Evolutionary conservation across 768 basidiomycete genomes (phyloP).

Genomic region (Tulasnella sp.): DNA sequence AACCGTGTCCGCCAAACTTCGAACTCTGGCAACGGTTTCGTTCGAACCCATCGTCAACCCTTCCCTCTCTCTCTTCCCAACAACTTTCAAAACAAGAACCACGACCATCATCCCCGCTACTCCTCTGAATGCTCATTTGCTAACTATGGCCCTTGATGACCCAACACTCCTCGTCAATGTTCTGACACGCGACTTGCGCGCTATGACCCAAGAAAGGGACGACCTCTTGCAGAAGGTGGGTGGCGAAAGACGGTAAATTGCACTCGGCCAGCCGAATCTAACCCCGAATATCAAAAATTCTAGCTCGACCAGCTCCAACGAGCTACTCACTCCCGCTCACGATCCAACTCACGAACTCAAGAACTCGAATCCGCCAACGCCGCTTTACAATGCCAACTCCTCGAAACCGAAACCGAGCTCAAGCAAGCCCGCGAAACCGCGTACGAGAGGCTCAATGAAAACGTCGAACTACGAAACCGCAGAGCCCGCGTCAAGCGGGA

Average conservation of each 20-base stretch:
- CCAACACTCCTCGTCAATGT: constrained; percentile 22
- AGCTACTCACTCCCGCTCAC: too few species aligned
- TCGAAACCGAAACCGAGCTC: constrained; percentile 16
- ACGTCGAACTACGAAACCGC: constrained; percentile 11
- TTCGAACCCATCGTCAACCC: not conserved
- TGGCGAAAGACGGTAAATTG: not conserved
- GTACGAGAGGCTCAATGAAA: constrained; percentile 8
- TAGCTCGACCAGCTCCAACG: not conserved
- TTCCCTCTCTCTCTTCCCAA: not conserved
- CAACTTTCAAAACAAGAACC: not conserved
- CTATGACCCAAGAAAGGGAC: constrained; percentile 15
- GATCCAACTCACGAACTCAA: not conserved
- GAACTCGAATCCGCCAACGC: constrained; percentile 16
- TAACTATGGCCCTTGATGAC: constrained; percentile 22
- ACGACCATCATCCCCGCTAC: not conserved
- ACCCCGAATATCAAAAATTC: not conserved
- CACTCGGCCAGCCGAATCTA: not conserved
- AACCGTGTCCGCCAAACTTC: not conserved
- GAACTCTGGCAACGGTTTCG: not conserved
- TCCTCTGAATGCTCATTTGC: not conserved
- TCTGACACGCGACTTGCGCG: constrained; percentile 11
- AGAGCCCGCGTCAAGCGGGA: constrained; percentile 15
- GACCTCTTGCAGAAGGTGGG: constrained; percentile 10
- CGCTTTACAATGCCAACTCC: not conserved
- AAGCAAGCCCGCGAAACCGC: constrained; percentile 4